Conservation (phyloP, 257 asterid genomes). For the Linderniella brevidens region DNA sequence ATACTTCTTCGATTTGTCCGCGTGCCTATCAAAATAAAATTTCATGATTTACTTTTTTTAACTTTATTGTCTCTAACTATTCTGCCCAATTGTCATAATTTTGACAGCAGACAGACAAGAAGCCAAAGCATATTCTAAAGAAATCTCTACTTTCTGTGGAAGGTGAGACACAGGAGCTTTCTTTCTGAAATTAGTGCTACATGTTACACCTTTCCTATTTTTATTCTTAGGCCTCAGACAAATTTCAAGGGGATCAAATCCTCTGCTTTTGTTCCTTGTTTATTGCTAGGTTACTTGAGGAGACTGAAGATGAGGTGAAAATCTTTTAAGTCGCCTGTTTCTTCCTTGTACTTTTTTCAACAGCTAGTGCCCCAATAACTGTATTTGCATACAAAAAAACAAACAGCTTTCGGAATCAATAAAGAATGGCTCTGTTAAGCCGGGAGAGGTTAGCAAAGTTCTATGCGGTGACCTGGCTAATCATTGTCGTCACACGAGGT, state of each 20-base stretch:
- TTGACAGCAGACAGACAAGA: conserved; percentile 54
- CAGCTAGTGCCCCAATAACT: conserved; percentile 1
- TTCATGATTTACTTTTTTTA: neutral
- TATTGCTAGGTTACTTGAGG: conserved; percentile 73
- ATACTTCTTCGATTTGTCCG: too few relatives aligned
- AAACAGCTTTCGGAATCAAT: conserved; percentile 66
- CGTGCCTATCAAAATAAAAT: too few relatives aligned
- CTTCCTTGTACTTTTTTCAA: neutral
- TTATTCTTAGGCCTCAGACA: neutral
- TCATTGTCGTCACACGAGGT: conserved; percentile 52
- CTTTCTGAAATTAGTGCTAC: neutral
- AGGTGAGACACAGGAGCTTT: conserved; percentile 31
- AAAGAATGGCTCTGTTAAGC: conserved; percentile 53
- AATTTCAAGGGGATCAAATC: neutral
- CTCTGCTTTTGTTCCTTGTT: conserved; percentile 9
- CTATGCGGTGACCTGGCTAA: conserved; percentile 63
- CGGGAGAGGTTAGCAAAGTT: conserved; percentile 67
- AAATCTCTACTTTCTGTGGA: conserved; percentile 81
- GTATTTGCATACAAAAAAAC: conserved; percentile 8
- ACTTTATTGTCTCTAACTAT: neutral
- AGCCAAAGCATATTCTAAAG: conserved; percentile 69
- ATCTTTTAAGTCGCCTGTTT: too few relatives aligned
- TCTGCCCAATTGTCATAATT: neutral
- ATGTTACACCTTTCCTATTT: neutral
- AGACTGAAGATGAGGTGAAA: conserved; percentile 85